Conservation (phyloP, 2,329 filamentous ascomycete species). For the Calonectria ilicicola region DNA sequence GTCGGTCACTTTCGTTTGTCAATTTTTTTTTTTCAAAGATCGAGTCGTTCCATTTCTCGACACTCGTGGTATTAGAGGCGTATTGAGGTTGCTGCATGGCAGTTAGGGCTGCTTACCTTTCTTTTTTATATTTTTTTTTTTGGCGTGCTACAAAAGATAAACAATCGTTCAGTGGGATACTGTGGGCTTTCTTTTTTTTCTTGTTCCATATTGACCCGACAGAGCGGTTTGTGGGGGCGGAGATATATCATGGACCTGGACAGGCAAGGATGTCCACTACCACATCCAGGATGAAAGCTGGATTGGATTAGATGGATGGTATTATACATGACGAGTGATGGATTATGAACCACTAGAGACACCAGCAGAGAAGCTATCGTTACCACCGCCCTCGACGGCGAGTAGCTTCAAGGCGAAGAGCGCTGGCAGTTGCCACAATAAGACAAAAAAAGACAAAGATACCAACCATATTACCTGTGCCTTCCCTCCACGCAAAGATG, state of each 20-base stretch:
- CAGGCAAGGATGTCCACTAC: background rate
- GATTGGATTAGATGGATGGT: slow-evolving; percentile 5
- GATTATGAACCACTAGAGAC: slow-evolving; percentile 26
- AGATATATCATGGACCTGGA: background rate
- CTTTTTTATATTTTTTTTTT: background rate
- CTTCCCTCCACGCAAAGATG: background rate
- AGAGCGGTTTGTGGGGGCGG: background rate
- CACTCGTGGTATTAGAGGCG: slow-evolving; percentile 24
- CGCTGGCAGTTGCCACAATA: slow-evolving; percentile 20
- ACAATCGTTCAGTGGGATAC: slow-evolving; percentile 8
- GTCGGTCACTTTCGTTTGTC: slow-evolving; percentile 9
- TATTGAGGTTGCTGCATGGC: slow-evolving; percentile 15
- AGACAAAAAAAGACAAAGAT: slow-evolving; percentile 16
- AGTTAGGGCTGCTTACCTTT: slow-evolving; percentile 5
- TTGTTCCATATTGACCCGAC: background rate
- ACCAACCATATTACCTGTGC: background rate
- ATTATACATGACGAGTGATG: slow-evolving; percentile 29
- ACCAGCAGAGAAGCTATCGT: slow-evolving; percentile 24
- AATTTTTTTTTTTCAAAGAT: slow-evolving; percentile 2
- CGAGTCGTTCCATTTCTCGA: slow-evolving; percentile 3
- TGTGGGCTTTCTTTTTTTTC: slow-evolving; percentile 18
- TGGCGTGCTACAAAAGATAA: slow-evolving; percentile 22
- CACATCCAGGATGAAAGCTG: background rate
- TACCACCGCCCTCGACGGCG: slow-evolving; percentile 11
- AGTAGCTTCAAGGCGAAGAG: slow-evolving; percentile 16